Conservation (phyloP, 768 basidiomycete species). For the Auriculariales sp. region DNA sequence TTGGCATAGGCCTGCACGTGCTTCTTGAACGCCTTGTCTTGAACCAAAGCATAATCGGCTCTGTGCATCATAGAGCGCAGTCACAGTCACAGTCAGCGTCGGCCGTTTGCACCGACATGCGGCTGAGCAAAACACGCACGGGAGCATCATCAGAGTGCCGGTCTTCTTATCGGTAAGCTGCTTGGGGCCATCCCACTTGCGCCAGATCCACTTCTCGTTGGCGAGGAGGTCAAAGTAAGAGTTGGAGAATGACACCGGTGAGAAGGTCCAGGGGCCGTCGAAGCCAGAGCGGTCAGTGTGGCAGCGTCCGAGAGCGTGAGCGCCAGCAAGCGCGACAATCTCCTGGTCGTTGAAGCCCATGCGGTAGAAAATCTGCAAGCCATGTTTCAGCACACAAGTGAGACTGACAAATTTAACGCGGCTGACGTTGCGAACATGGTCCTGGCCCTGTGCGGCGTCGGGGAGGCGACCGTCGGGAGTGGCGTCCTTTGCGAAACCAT, state of each 20-base stretch:
- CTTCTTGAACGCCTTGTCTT: constrained; percentile 90
- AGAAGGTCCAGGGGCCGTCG: constrained; percentile 91
- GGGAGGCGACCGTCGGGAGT: constrained; percentile 86
- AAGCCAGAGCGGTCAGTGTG: constrained; percentile 76
- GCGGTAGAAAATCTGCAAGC: constrained; percentile 62
- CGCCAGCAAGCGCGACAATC: constrained; percentile 88
- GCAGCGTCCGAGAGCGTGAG: constrained; percentile 92
- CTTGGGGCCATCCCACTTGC: constrained; percentile 87
- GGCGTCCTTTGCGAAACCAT: constrained; percentile 58
- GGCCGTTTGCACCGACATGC: neutral
- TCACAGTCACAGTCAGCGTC: no score
- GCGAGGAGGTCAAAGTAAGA: constrained; percentile 78
- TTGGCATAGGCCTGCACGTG: constrained; percentile 77
- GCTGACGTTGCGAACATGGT: constrained; percentile 69
- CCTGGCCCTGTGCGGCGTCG: constrained; percentile 68
- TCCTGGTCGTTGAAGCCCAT: constrained; percentile 98
- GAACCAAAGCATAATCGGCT: constrained; percentile 75
- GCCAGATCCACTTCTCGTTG: constrained; percentile 91
- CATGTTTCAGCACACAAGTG: neutral
- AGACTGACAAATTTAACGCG: neutral
- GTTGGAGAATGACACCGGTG: constrained; percentile 76
- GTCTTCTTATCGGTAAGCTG: constrained; percentile 91
- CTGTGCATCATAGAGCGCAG: constrained; percentile 20
- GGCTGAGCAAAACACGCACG: constrained; percentile 33
- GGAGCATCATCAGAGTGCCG: constrained; percentile 85